Conservation (phyloP, 495 filamentous ascomycete genomes). For the Penicillium waksmanii region DNA sequence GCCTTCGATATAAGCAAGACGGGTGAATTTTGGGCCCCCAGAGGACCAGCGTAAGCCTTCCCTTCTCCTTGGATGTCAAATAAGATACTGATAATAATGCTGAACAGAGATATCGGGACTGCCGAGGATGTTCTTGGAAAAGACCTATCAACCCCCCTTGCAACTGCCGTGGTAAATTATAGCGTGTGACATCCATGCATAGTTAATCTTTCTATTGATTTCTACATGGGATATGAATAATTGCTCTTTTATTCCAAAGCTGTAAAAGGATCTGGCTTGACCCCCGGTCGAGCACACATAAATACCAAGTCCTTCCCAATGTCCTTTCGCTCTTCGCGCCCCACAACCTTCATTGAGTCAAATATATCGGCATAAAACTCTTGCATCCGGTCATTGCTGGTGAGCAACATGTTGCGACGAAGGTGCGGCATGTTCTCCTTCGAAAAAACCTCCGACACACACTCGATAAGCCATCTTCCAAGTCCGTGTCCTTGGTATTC, state of each 20-base stretch:
- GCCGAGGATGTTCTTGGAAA: conserved; percentile 66
- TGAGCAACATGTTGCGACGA: conserved; percentile 56
- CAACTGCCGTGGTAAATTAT: conserved; percentile 67
- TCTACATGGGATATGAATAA: neutral
- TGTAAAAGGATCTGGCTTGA: neutral
- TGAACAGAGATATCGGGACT: conserved; percentile 66
- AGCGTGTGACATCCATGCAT: neutral
- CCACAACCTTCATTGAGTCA: conserved; percentile 44
- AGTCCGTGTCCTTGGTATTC: conserved; percentile 63
- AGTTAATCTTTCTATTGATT: neutral
- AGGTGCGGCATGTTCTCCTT: conserved; percentile 55
- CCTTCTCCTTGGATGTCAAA: neutral
- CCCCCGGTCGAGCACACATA: conserved; percentile 29
- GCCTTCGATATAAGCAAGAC: conserved; percentile 65
- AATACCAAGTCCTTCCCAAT: conserved; percentile 25
- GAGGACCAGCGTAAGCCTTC: conserved; percentile 60
- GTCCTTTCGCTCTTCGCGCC: conserved; percentile 27
- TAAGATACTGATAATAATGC: conserved; percentile 13
- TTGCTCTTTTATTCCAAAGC: neutral
- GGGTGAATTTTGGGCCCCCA: conserved; percentile 72
- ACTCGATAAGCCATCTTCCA: conserved; percentile 63
- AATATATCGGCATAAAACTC: conserved; percentile 53
- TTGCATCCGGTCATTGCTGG: conserved; percentile 34
- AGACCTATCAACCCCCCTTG: conserved; percentile 64
- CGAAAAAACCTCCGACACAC: conserved; percentile 56